Percentiles rank a stretch among this genome's conserved stretches.
These are phyloP conservation scores for Inonotus hispidus DNA, from an alignment of 1,284 basidiomycete species.

Conservation along the genomic window DNA sequence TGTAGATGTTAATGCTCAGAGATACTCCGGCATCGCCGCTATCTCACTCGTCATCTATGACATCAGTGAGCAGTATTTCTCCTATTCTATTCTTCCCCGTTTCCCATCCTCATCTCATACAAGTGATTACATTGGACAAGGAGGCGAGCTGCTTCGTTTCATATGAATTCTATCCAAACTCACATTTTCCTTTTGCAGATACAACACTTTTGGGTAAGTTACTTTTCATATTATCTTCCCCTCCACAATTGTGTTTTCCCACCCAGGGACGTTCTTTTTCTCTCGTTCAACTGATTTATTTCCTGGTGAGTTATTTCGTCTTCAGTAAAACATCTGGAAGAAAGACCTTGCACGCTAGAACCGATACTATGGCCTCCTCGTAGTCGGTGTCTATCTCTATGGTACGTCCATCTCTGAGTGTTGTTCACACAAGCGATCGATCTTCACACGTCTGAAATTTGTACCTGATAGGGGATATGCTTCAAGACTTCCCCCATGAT, in stretches of 20 bases:
- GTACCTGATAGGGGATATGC: background rate
- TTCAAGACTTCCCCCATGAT: background rate
- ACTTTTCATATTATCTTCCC: background rate
- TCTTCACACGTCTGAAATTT: background rate
- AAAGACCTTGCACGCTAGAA: background rate
- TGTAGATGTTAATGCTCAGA: background rate
- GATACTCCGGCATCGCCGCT: background rate
- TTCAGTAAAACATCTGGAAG: background rate
- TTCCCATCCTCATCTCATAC: background rate
- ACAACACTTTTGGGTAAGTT: background rate
- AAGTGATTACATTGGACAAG: constrained; percentile 2
- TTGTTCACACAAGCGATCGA: background rate
- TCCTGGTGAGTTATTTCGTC: background rate
- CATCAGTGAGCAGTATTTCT: background rate
- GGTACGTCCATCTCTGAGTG: background rate
- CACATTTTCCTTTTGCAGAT: background rate
- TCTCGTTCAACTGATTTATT: constrained; percentile 2
- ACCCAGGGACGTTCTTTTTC: background rate
- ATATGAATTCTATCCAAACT: background rate
- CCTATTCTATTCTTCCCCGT: background rate
- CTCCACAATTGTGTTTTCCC: background rate
- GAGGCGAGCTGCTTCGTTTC: background rate
- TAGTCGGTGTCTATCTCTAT: background rate
- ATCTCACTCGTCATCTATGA: background rate
- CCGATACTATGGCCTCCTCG: constrained; percentile 1